A percentile compares a stretch with the other conserved stretches of the same genome.
phyloP scores from a whole-genome alignment of 2,329 filamentous ascomycete genomes.

The Blastomyces percursus region DNA sequence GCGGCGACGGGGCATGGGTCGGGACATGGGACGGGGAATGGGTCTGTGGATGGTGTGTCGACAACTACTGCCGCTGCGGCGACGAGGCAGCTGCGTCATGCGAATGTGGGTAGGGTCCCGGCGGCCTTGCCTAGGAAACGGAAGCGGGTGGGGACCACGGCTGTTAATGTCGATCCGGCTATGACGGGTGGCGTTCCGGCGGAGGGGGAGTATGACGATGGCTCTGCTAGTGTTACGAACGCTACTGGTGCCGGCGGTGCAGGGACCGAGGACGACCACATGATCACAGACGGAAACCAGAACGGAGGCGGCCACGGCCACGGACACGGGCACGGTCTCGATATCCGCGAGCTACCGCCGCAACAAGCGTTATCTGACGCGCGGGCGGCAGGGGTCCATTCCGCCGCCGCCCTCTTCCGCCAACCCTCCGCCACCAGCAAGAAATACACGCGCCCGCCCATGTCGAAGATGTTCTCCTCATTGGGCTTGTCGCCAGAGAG shows the following conservation, averaged over 20 bases:
- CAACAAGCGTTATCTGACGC: conserved; percentile 34
- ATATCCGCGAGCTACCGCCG: conserved; percentile 29
- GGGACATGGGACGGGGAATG: too few relatives aligned
- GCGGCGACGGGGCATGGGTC: conserved; percentile 14
- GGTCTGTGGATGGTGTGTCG: neutral
- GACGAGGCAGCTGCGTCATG: conserved; percentile 1
- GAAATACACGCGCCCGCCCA: conserved; percentile 48
- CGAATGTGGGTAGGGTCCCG: conserved; percentile 6
- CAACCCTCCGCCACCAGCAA: conserved; percentile 39
- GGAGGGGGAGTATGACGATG: conserved; percentile 1
- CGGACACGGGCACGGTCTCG: conserved; percentile 17
- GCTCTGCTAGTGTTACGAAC: neutral
- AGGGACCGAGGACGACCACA: conserved; percentile 13
- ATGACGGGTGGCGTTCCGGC: conserved; percentile 9
- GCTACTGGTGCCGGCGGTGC: neutral
- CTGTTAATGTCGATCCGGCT: conserved; percentile 15
- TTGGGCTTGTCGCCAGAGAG: conserved; percentile 47
- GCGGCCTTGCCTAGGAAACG: conserved; percentile 4
- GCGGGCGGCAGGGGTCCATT: conserved; percentile 42
- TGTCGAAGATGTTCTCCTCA: conserved; percentile 47
- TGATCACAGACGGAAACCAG: conserved; percentile 9
- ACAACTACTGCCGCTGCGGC: neutral
- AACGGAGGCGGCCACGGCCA: neutral
- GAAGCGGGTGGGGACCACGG: conserved; percentile 11
- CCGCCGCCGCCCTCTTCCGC: conserved; percentile 44